These are phyloP conservation scores for Wickerhamiella lipophila DNA, from an alignment of 805 yeast species.

Conservation along the genomic window DNA sequence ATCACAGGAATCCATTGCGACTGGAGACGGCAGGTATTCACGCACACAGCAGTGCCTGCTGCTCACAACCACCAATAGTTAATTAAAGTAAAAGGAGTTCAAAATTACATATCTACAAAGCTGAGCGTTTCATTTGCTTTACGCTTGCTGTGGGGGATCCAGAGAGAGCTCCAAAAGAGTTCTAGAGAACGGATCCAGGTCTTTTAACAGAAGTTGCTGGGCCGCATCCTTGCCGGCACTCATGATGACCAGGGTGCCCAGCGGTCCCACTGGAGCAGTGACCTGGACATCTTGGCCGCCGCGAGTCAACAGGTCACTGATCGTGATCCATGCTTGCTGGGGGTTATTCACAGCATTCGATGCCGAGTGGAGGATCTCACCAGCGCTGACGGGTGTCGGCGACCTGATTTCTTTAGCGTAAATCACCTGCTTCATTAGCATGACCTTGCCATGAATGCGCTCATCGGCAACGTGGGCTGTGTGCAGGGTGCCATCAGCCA, in stretches of 20 bases:
- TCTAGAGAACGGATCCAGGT: conserved; percentile 8
- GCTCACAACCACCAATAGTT: no score
- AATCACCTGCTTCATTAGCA: conserved; percentile 8
- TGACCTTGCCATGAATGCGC: conserved; percentile 4
- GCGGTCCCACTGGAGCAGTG: not conserved
- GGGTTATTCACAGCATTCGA: not conserved
- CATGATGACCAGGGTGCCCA: conserved; percentile 1
- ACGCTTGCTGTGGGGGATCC: conserved; percentile 3
- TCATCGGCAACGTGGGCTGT: conserved; percentile 10
- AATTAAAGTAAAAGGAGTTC: no score
- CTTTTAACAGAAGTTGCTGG: conserved; percentile 2
- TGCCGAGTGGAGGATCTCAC: conserved; percentile 3
- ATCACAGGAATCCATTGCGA: no score
- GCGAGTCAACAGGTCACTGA: conserved; percentile 1
- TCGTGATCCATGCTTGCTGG: conserved; percentile 7
- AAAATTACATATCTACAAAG: not conserved
- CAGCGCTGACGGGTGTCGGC: not conserved
- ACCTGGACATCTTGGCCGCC: conserved; percentile 5
- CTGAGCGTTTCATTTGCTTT: conserved; percentile 2
- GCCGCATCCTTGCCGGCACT: conserved; percentile 4
- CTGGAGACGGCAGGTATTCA: no score
- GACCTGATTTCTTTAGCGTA: not conserved
- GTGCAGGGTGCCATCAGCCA: conserved; percentile 14
- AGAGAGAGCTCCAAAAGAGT: conserved; percentile 6
- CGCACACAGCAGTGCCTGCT: no score